Base-by-base conservation (phyloP, 768 basidiomycete genomes). In the Mycena vitilis region DNA sequence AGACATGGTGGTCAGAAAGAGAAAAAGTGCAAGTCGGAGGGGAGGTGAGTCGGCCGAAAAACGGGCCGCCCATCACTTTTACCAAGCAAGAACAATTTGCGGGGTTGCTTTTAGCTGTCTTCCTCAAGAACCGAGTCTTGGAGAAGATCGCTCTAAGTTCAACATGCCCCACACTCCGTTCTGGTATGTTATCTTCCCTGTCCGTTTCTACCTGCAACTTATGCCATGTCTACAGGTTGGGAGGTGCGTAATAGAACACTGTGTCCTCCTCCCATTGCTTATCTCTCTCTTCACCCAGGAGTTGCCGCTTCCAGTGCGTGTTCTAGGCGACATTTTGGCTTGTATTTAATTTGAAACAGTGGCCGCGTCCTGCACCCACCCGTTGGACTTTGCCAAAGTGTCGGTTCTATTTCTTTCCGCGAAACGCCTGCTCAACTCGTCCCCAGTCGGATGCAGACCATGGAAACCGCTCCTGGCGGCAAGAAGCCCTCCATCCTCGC, bases 381-480 rank as follows among this genome's bases (percentile, higher is more conserved):
- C 94, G 45, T 78, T 95, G 63, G 94, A 95, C 79, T 82, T 95
- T 60, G 91, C 92, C 38, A 96, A 95, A 89, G 92, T 95, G 90
- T 93, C 66, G 68, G 88, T 81, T 16, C 1, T 36, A 57, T 55
- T 55, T 61, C 47, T 58, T 53, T 13, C 34, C 40, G 15, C 57
- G 18, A 15, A 53, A 58, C 22, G 20, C 23, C 45, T 16, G 15
- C 60, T 42, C 30, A 57, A 68, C 47, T 25, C 60, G 70, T 36
- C 66, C 36, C 37, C 54, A 93, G 92, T 67, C 92, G 94, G 70
- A 92, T 96, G 87, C 95, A 96, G 81, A 94, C 94, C 23, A 76
- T 90, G 30, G 77, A 81, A 55, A 78, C 84, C 16, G 71, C 77
- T 18, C 70, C 79, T 4, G 85, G 85, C 38, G 81, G 84, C 16